These are phyloP conservation scores for Aspergillus sergii DNA, from an alignment of 2,329 filamentous ascomycete species.

Conservation along the genomic window DNA sequence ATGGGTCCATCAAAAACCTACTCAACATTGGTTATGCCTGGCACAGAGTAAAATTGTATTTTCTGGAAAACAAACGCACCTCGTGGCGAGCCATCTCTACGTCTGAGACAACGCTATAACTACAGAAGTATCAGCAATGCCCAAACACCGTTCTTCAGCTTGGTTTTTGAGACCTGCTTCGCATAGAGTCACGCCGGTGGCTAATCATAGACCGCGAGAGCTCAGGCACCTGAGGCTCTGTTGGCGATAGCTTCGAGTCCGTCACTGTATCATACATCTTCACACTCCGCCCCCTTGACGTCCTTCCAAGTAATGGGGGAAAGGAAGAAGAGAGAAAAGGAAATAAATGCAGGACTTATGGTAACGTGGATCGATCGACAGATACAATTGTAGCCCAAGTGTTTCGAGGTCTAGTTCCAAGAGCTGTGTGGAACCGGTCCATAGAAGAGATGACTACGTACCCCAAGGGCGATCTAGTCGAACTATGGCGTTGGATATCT, in stretches of 20 bases:
- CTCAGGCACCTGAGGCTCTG: slow-evolving; percentile 26
- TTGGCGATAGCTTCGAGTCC: slow-evolving; percentile 26
- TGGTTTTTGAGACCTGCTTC: slow-evolving; percentile 38
- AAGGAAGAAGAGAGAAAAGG: background rate
- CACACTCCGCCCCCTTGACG: background rate
- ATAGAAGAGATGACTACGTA: background rate
- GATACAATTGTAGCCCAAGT: background rate
- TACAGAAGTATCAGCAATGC: slow-evolving; percentile 32
- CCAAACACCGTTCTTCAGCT: slow-evolving; percentile 1
- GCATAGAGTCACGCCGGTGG: slow-evolving; percentile 39
- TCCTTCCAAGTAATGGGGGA: background rate
- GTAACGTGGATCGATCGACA: background rate
- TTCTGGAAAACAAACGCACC: slow-evolving; percentile 51
- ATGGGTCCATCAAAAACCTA: slow-evolving; percentile 86
- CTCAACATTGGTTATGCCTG: slow-evolving; percentile 14
- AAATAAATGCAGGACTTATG: background rate
- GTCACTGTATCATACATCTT: slow-evolving; percentile 29
- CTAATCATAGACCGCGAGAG: slow-evolving; percentile 24
- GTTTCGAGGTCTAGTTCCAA: background rate
- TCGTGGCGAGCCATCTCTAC: slow-evolving; percentile 99
- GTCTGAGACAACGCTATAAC: slow-evolving; percentile 80
- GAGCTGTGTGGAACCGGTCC: background rate
- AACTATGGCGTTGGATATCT: background rate
- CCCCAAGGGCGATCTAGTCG: background rate
- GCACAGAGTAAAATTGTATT: background rate